Base-by-base conservation (phyloP, 2,329 filamentous ascomycete species). In the Gremmenia infestans region DNA sequence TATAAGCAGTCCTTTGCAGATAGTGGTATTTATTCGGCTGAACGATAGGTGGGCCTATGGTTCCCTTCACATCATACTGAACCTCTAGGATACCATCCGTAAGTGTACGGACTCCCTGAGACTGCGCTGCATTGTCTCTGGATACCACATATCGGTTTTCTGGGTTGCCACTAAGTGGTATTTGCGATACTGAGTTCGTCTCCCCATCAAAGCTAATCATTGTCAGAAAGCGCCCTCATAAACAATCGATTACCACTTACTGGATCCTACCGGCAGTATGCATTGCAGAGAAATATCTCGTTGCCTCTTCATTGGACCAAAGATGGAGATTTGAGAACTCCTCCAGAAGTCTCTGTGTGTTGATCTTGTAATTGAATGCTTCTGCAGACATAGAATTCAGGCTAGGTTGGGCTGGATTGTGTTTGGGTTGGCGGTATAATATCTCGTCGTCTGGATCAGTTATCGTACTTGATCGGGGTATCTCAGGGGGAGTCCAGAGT, bases 121-220 rank as follows among this genome's bases (percentile, higher is more conserved):
- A 57, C 1, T 2, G 28, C 7, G 9, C 2, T n/a, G 53, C 53
- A 28, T 35, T 45, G 1, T 54, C 47, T 46, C 45, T 43, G 7
- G 57, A 59, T 0, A 53, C 25, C 3, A 65, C 56, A 49, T 64
- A 67, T 46, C 62, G 65, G 36, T 65, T 66, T 39, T 68, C 66
- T 19, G 66, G 66, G 45, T 66, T 65, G 4, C 66, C 64, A 40
- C n/a, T 58, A 2, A 59, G 49, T 15, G 66, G 61, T 25, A 68
- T 60, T 39, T 56, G 57, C 11, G 61, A 60, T 14, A 66, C 17
- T 23, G 5, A 37, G 25, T 32, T 47, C 39, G 17, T 52, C 45
- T 36, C 35, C 47, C 37, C 28, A 28, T 52, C 17, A 14, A 53
- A 42, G 15, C 55, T 60, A 51, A 3, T 17, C 12, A 1, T 25